Conservation (phyloP, 352 stramenopile genomes). For the Globisporangium nagaii region DNA sequence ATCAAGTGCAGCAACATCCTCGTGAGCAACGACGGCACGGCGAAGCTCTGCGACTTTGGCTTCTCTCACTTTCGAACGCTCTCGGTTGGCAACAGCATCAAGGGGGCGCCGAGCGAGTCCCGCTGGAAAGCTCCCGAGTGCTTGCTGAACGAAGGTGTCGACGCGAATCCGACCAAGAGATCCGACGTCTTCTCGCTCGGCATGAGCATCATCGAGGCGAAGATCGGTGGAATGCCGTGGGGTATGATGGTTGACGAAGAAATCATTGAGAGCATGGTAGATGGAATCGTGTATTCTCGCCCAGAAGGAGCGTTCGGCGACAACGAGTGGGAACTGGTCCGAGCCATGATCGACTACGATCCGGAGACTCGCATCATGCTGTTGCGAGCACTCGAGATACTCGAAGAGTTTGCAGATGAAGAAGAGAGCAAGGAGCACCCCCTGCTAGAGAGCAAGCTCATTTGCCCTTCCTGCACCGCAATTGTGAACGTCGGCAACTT, state of each 20-base stretch:
- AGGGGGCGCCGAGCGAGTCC: constrained; percentile 15
- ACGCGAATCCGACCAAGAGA: not conserved
- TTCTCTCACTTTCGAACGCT: not conserved
- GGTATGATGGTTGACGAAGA: not conserved
- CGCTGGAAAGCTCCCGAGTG: constrained; percentile 35
- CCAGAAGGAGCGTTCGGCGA: not conserved
- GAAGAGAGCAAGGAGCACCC: no score
- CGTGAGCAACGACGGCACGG: not conserved
- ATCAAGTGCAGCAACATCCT: no score
- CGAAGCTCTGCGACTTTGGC: not conserved
- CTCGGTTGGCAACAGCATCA: not conserved
- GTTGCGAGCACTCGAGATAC: no score
- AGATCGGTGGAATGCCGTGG: not conserved
- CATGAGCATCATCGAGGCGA: constrained; percentile 8
- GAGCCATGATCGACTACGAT: not conserved
- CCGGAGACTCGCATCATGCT: not conserved
- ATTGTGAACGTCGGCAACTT: no score
- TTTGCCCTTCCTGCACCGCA: no score
- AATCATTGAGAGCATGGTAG: constrained; percentile 11
- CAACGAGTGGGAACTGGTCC: not conserved
- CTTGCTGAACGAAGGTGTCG: constrained; percentile 14
- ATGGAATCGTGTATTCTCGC: not conserved
- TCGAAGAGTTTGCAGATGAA: no score
- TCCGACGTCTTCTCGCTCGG: constrained; percentile 7
- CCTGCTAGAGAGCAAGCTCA: no score